A percentile compares a stretch with the other conserved stretches of the same genome.
These are phyloP conservation scores for Scheffersomyces titani DNA, from an alignment of 1,139 yeast species.

Conservation along the genomic window DNA sequence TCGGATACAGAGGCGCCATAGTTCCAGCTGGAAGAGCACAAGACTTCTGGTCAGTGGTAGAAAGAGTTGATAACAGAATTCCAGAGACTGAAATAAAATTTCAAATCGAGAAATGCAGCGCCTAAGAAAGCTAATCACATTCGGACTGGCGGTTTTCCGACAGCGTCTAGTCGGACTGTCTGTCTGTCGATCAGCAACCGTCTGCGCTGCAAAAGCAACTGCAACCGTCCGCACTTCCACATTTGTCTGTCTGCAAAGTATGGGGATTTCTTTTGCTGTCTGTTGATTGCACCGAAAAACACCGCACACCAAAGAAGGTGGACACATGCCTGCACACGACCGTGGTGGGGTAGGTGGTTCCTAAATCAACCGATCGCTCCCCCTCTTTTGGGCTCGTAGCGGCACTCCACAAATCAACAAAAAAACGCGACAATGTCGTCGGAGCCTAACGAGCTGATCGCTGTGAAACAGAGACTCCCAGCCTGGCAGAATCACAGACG, in stretches of 20 bases:
- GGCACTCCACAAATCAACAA: not conserved
- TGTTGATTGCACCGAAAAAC: not conserved
- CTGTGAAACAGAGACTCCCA: not conserved
- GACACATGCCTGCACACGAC: not conserved
- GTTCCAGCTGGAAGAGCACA: too few relatives aligned
- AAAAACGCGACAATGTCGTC: not conserved
- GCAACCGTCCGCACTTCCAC: not conserved
- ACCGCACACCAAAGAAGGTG: not conserved
- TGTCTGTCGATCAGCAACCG: too few relatives aligned
- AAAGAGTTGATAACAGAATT: not conserved
- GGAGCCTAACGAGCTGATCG: not conserved
- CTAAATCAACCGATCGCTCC: conserved; percentile 1
- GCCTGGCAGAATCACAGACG: not conserved
- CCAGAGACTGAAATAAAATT: not conserved
- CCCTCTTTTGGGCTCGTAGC: not conserved
- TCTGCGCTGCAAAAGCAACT: not conserved
- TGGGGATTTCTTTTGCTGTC: not conserved
- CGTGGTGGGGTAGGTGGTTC: conserved; percentile 1
- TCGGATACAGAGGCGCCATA: too few relatives aligned
- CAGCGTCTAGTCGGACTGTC: not conserved
- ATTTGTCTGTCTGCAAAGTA: not conserved
- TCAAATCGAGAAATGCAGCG: not conserved
- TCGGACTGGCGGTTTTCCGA: not conserved
- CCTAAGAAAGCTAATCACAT: not conserved
- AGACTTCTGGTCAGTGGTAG: not conserved